These are phyloP conservation scores for Mycena floridula DNA, from an alignment of 768 basidiomycete species.

Conservation along the genomic window DNA sequence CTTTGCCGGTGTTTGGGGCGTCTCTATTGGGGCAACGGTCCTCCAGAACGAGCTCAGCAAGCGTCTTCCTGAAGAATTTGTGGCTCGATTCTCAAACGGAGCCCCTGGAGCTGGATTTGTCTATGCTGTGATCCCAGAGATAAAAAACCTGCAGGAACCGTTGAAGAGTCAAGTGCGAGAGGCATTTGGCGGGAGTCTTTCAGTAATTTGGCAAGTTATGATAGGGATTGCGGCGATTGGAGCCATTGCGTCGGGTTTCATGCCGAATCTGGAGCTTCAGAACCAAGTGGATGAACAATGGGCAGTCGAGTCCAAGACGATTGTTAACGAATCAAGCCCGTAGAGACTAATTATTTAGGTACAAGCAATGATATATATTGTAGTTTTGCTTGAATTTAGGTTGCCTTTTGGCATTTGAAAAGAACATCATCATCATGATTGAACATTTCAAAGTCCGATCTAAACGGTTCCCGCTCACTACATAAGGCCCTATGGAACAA, in stretches of 20 bases:
- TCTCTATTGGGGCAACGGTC: constrained; percentile 27
- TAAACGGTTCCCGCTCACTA: no score
- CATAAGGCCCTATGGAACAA: no score
- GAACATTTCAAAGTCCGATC: no score
- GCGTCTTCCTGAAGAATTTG: constrained; percentile 21
- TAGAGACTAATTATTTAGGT: no score
- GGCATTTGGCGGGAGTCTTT: neutral
- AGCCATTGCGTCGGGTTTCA: neutral
- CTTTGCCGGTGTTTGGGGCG: constrained; percentile 23
- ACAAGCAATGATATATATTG: no score
- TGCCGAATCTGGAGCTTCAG: neutral
- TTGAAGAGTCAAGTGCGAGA: neutral
- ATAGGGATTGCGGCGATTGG: neutral
- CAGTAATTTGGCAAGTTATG: neutral
- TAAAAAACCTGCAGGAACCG: neutral
- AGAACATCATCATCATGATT: no score
- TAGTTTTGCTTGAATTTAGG: no score
- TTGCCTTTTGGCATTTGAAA: no score
- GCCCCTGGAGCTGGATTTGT: neutral
- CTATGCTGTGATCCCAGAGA: neutral
- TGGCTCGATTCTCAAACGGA: constrained; percentile 11
- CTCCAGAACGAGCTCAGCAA: constrained; percentile 29
- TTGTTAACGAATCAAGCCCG: no score
- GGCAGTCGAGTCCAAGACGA: no score
- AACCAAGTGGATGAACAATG: neutral